These are phyloP conservation scores for Jatropha curcas DNA, from an alignment of 345 rosid genomes.

Conservation along the genomic window DNA sequence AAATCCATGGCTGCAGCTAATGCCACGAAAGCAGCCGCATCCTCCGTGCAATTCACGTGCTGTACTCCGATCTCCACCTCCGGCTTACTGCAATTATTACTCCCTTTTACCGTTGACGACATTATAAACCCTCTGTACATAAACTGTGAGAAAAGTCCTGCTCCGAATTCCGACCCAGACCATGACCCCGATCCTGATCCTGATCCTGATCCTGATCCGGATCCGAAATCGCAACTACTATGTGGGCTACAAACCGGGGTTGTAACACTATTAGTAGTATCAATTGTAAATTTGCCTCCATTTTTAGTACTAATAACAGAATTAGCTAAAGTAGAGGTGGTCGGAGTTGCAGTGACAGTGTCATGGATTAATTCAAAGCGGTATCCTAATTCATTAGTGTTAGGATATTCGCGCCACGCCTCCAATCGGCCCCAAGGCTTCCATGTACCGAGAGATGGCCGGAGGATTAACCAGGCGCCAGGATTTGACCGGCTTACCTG, in stretches of 20 bases:
- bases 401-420: constrained; percentile 74
- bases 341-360: constrained; percentile 35
- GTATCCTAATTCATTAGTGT: constrained; percentile 64
- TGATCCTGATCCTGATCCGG: constrained; percentile 45
- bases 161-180: constrained; percentile 69
- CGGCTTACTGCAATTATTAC: constrained; percentile 49
- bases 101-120: constrained; percentile 79
- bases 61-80: constrained; percentile 85
- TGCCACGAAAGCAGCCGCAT: constrained; percentile 92
- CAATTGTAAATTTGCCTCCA: constrained; percentile 82
- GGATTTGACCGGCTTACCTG: constrained; percentile 83
- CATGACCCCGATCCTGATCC: constrained; percentile 44
- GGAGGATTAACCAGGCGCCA: constrained; percentile 90
- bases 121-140: constrained; percentile 70
- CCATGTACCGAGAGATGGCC: constrained; percentile 83
- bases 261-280: constrained; percentile 48
- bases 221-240: constrained; percentile 81
- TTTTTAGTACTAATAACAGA: constrained; percentile 56
- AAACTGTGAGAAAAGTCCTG: constrained; percentile 30
- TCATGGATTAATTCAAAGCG: constrained; percentile 79
- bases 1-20: constrained; percentile 95
- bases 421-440: constrained; percentile 95
- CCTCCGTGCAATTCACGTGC: constrained; percentile 97
- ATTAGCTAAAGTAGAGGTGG: constrained; percentile 33
- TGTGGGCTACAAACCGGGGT: constrained; percentile 76